A percentile compares a stretch with the other conserved stretches of the same genome.
Evolutionary conservation across 805 yeast species (phyloP).

Genomic region (Starmera pachycereana): DNA sequence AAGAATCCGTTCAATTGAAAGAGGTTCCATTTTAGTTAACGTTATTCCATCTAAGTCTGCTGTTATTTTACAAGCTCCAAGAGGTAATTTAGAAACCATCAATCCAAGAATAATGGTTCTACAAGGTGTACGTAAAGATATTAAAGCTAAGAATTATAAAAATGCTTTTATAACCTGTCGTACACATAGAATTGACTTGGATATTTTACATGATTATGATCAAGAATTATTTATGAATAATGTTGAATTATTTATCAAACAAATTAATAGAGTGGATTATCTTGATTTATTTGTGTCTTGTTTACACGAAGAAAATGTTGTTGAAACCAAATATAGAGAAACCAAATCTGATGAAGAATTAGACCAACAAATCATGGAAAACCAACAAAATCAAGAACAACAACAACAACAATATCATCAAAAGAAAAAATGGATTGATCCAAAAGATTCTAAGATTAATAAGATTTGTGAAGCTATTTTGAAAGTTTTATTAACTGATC

Average conservation of each 20-base stretch:
- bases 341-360: slow-evolving; percentile 32
- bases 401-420: slow-evolving; percentile 24
- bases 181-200: slow-evolving; percentile 84
- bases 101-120: slow-evolving; percentile 89
- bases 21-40: slow-evolving; percentile 81
- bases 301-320: slow-evolving; percentile 76
- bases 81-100: slow-evolving; percentile 93
- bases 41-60: slow-evolving; percentile 75
- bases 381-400: slow-evolving; percentile 23
- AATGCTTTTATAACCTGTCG: slow-evolving; percentile 81
- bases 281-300: slow-evolving; percentile 83
- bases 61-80: slow-evolving; percentile 83
- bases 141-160: slow-evolving; percentile 44
- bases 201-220: slow-evolving; percentile 79
- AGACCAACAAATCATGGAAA: slow-evolving; percentile 19
- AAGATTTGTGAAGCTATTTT: slow-evolving; percentile 66
- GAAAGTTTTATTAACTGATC: slow-evolving; percentile 38
- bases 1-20: slow-evolving; percentile 78
- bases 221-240: slow-evolving; percentile 59
- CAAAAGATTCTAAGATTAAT: slow-evolving; percentile 53
- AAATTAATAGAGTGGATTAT: slow-evolving; percentile 63
- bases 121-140: slow-evolving; percentile 66
- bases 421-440: slow-evolving; percentile 28
- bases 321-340: slow-evolving; percentile 71
- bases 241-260: slow-evolving; percentile 55